Base-by-base conservation (phyloP, 352 stramenopile species). In the Pythium aristosporum region DNA sequence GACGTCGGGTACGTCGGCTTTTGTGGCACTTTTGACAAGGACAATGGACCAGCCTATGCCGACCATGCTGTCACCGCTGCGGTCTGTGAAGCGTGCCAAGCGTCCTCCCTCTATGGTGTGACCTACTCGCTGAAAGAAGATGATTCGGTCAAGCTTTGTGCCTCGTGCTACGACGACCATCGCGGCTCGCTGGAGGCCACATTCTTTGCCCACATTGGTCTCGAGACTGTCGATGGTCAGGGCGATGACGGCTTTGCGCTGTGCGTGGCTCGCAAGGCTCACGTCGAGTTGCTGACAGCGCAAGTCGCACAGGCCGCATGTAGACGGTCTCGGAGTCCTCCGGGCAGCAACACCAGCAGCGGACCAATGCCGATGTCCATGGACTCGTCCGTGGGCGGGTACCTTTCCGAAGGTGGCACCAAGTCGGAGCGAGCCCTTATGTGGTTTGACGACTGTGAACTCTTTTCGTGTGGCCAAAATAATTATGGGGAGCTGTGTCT, bases 381-480 rank as follows among this genome's bases (percentile, higher is more conserved):
- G 8, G 58, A 63, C n/a, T 56, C 52, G 9, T 51, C 37, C 0
- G 23, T 36, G 23, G 23, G n/a, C 13, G 42, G 43, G 3, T 50
- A 57, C 36, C 9, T 61, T 0, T 37, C 43, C 0, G 36, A 12
- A 3, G 51, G 64, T 1, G 23, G 48, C 16, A 57, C 42, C 0
- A 71, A 71, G 15, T 55, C 52, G 4, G 61, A 72, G 13, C 50
- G 63, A 32, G 67, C 55, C 15, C 42, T 52, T 13, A 23, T 62
- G 5, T 78, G 73, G 52, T 95, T 81, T 61, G 87, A 94, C n/a
- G 83, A 94, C 62, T 92, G 86, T 25, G 84, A 96, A 39, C 66
- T 96, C 5, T 96, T 94, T 67, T 92, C 87, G 1, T 96, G 86
- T 34, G 88, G 88, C 0, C 88, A 96, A 73, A 96, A 96, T 67